Evolutionary conservation across 192 early-diverging fungal genomes (phyloP), one percentile per base, ranked within the genome.

Genomic region (Backusella liffmaniae): DNA sequence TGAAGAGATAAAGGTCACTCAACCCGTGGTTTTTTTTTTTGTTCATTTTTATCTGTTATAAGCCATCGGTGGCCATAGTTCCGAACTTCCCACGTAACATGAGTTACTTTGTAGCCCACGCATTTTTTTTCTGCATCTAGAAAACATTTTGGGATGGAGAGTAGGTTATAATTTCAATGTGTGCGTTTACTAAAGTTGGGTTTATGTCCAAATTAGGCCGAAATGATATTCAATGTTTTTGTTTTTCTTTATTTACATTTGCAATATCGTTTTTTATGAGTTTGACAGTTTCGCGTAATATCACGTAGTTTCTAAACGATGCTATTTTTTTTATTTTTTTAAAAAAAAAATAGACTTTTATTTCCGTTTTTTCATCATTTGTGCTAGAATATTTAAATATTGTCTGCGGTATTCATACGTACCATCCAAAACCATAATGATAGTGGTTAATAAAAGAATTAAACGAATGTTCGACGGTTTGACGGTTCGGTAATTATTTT

Each of bases 151-250:
- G 32, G 2, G 32, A 32, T 8, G 10, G 3, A 39, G 37, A 39
- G 37, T 10, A 39, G 37, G 37, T 62, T 62, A 29, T 29, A 29
- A 62, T 62, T 62, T 62, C 12, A 62, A 62, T 62, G 56, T 12
- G 23, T 13, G 0, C 29, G 56, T 62, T 62, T 62, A 62, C 9
- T 13, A 4, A 32, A 10, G 56, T 62, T 62, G 12, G 26, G 7
- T 26, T 62, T 12, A 21, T 62, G 9, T 29, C 56, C 56, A 29
- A 62, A 62, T 62, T 62, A 62, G 56, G 56, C 26, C 21, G 29
- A 29, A 62, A 62, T 29, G 56, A 10, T 29, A 62, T 62, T 29
- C 56, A 62, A 62, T 62, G 56, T 62, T 62, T 62, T 59, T 59
- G 23, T 59, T 56, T 21, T 53, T 1, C 6, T 26, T 62, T 62